phyloP scores from a whole-genome alignment of 75 land plant genomes.

The Pinus taeda region DNA sequence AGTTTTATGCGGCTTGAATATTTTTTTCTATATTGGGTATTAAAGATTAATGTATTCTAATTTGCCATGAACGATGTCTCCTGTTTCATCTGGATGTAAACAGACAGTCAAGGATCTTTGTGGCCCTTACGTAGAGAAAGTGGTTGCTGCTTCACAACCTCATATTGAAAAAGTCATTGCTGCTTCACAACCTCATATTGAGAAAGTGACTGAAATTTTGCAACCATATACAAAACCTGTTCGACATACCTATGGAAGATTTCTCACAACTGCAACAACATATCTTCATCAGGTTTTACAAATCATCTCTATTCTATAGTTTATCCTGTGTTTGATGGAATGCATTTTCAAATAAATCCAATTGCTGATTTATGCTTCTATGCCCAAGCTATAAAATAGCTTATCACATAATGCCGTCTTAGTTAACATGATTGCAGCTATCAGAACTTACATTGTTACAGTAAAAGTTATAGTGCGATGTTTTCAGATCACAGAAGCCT shows the following conservation, averaged over 20 bases:
- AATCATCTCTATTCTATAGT: too few relatives aligned
- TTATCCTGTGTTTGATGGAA: too few relatives aligned
- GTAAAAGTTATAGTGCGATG: neutral
- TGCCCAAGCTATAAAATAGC: neutral
- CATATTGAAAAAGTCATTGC: constrained; percentile 56
- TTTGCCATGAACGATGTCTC: neutral
- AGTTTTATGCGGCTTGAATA: neutral
- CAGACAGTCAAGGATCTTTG: constrained; percentile 7
- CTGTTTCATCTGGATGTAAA: neutral
- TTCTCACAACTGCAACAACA: constrained; percentile 39
- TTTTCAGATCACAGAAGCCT: too few relatives aligned
- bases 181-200: constrained; percentile 51
- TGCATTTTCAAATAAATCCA: too few relatives aligned
- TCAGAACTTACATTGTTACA: neutral
- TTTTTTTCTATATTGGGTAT: neutral
- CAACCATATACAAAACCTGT: constrained; percentile 49
- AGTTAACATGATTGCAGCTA: neutral
- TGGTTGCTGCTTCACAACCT: constrained; percentile 13
- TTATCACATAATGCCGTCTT: neutral
- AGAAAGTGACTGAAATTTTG: constrained; percentile 22
- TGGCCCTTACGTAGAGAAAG: neutral
- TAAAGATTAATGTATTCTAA: neutral
- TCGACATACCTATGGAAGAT: constrained; percentile 35
- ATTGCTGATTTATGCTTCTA: neutral
- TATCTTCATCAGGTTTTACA: constrained; percentile 51